These are phyloP conservation scores for Panaeolus papilionaceus DNA, from an alignment of 768 basidiomycete species.

Conservation along the genomic window DNA sequence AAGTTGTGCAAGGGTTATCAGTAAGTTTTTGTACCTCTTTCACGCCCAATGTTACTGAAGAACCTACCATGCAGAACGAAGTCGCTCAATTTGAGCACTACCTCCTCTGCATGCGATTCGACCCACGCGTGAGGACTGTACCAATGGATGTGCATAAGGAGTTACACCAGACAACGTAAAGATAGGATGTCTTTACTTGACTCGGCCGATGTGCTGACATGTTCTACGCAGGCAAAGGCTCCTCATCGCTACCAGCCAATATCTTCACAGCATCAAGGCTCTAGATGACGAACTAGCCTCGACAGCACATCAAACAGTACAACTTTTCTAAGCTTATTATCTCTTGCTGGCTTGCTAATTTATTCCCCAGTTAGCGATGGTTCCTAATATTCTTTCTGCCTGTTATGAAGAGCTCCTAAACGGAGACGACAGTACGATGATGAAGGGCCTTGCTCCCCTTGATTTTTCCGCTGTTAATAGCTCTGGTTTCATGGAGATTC, in stretches of 20 bases:
- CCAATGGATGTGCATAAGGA: background rate
- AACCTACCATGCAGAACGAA: background rate
- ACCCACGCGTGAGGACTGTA: background rate
- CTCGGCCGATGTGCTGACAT: background rate
- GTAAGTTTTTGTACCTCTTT: background rate
- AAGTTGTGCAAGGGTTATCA: background rate
- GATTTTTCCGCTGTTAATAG: background rate
- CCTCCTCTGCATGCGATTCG: slow-evolving; percentile 2
- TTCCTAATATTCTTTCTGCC: background rate
- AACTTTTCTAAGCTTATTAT: background rate
- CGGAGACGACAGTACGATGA: background rate
- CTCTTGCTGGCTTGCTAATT: background rate
- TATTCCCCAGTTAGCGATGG: background rate
- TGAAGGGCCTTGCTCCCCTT: background rate
- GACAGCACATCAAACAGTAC: background rate
- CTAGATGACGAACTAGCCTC: background rate
- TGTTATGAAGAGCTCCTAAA: background rate
- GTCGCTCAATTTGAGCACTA: background rate
- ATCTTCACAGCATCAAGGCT: background rate
- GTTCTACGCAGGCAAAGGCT: background rate
- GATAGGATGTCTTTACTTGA: background rate
- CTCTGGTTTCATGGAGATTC: background rate
- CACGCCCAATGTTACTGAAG: background rate
- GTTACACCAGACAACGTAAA: background rate
- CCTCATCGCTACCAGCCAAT: background rate